A percentile compares a stretch with the other conserved stretches of the same genome.
phyloP scores from a whole-genome alignment of 148 eudicot genomes.

The Fagopyrum esculentum region DNA sequence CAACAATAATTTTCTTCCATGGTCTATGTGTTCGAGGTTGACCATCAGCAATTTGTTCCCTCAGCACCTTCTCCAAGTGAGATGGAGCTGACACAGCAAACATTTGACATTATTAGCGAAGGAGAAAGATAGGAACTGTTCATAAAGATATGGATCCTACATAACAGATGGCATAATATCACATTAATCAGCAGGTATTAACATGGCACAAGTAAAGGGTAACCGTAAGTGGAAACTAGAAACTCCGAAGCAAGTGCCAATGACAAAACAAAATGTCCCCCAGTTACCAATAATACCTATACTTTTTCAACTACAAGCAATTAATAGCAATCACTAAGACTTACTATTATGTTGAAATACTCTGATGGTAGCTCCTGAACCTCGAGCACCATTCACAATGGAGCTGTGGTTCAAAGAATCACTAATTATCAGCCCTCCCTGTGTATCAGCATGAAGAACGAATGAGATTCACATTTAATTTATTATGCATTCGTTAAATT shows the following conservation, averaged over 20 bases:
- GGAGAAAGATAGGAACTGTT: neutral
- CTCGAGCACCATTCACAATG: constrained; percentile 94
- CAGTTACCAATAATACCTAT: neutral
- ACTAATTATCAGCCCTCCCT: constrained; percentile 94
- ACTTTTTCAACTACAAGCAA: neutral
- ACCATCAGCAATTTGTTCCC: constrained; percentile 91
- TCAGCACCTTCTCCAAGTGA: constrained; percentile 76
- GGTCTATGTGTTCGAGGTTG: constrained; percentile 98
- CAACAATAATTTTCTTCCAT: constrained; percentile 94
- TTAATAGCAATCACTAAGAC: constrained; percentile 18
- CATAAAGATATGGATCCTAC: neutral
- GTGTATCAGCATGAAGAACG: constrained; percentile 19
- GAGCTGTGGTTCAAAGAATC: constrained; percentile 98
- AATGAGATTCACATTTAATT: constrained; percentile 6
- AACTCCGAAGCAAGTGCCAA: neutral
- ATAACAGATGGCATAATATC: neutral
- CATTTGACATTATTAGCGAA: neutral
- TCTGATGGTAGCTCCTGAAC: constrained; percentile 81
- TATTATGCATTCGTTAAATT: neutral
- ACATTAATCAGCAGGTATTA: neutral
- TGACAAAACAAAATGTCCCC: neutral
- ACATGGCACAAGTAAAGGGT: neutral
- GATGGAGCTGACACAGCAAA: constrained; percentile 51
- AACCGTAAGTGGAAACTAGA: neutral
- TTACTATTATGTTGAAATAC: constrained; percentile 96